A percentile compares a stretch with the other conserved stretches of the same genome.
Conservation (phyloP, 108 stramenopile genomes). For the Cyclotella cryptica region DNA sequence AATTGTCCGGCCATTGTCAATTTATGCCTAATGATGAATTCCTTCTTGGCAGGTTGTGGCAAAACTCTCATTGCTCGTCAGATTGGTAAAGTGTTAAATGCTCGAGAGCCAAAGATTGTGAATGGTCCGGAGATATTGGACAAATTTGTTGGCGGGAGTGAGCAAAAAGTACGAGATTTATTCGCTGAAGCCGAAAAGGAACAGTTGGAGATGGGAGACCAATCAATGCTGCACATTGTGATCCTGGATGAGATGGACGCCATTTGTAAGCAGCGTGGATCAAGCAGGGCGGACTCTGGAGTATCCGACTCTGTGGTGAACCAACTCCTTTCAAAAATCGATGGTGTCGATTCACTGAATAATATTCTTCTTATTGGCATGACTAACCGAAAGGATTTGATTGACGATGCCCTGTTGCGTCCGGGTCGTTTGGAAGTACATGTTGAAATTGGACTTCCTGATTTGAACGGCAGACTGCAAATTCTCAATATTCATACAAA, state of each 20-base stretch:
- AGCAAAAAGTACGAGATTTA: slow-evolving; percentile 97
- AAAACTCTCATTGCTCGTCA: slow-evolving; percentile 99
- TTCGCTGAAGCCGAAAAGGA: slow-evolving; percentile 96
- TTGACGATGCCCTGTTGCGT: slow-evolving; percentile 98
- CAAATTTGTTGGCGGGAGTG: slow-evolving; percentile 97
- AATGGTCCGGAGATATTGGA: slow-evolving; percentile 98
- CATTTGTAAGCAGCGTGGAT: slow-evolving; percentile 96
- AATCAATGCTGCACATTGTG: slow-evolving; percentile 96
- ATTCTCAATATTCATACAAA: slow-evolving; percentile 97
- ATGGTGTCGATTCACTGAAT: slow-evolving; percentile 99
- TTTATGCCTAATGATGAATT: slow-evolving; percentile 59
- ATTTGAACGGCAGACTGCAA: slow-evolving; percentile 92
- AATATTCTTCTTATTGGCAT: slow-evolving; percentile 99
- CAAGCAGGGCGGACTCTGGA: slow-evolving; percentile 92
- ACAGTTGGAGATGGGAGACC: slow-evolving; percentile 93
- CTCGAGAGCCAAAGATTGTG: slow-evolving; percentile 98
- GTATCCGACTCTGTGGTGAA: slow-evolving; percentile 99
- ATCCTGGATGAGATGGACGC: slow-evolving; percentile 99
- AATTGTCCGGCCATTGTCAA: not conserved
- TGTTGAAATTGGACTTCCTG: slow-evolving; percentile 98
- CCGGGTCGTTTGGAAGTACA: slow-evolving; percentile 99
- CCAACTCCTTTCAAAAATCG: slow-evolving; percentile 98
- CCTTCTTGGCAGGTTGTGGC: slow-evolving; percentile 89
- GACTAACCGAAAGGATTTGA: slow-evolving; percentile 99
- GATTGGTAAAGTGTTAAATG: slow-evolving; percentile 97